Evolutionary conservation across 1,139 yeast genomes (phyloP), one percentile per base, ranked within the genome.

Genomic region (Taphrina deformans): DNA sequence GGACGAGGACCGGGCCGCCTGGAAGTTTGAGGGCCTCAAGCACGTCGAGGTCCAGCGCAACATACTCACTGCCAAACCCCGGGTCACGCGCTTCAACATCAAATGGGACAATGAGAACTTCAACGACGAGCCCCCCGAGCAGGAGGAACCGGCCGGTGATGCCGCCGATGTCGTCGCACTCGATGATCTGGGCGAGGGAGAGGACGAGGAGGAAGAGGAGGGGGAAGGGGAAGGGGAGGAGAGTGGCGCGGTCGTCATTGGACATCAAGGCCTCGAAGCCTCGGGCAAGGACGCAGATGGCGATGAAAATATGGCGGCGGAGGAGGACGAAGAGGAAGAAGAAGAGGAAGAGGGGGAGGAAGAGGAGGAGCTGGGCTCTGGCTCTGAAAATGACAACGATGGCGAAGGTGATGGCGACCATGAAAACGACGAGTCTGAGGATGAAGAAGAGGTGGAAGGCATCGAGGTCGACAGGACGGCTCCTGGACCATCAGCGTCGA

Each of bases 1-100:
- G 12, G 98, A 92, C 74, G 99, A 93, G 72, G 96, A 90, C 72
- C 90, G 89, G 71, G 98, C 99, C 1, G 99, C 99, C 1, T 83
- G 86, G 9, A 89, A 90, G 74, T 53, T 53, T 18, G 60, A 52
- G 24, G 65, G 65, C 3, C 97, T 93, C 0, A 97, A 89, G 73
- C 92, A 93, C 16, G 97, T 92, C 66, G 96, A 88, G 73, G 97
- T 93, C 45, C 96, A 89, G 51, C 83, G 99, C 73, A 95, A 92
- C 75, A 89, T 93, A 58, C 79, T 95, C 67, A 98, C 98, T 1
- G 99, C 95, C 74, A 95, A 93, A 78, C 99, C 99, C 41, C 81
- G 99, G 71, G 99, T 95, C 46, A 93, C 99, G 9, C 80, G 97
- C 71, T 95, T 92, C 77, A 93, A 93, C 75, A 93, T 93, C 68